phyloP scores from a whole-genome alignment of 2,329 filamentous ascomycete species.

The Trichoderma atroviride region DNA sequence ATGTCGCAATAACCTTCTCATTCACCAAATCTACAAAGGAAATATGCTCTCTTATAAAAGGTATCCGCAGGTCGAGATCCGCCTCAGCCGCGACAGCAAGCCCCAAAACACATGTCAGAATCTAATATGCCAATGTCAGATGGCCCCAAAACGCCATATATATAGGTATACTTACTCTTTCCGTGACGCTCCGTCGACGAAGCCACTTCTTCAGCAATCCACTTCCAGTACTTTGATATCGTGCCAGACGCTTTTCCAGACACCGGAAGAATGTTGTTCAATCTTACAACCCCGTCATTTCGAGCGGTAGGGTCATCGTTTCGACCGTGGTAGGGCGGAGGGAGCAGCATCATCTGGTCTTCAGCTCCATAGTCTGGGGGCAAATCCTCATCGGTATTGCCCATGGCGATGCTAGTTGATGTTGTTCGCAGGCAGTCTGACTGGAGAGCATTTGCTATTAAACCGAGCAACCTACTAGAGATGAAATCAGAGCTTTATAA shows the following conservation, averaged over 20 bases:
- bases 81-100: constrained; percentile 14
- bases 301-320: neutral
- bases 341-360: neutral
- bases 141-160: neutral
- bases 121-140: constrained; percentile 1
- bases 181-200: neutral
- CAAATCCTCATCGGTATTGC: neutral
- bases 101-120: constrained; percentile 16
- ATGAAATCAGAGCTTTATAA: neutral
- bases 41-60: neutral
- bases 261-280: neutral
- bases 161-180: neutral
- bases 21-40: neutral
- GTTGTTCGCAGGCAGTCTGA: neutral
- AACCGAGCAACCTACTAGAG: neutral
- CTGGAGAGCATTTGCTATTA: neutral
- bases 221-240: constrained; percentile 11
- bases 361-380: constrained; percentile 7
- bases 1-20: neutral
- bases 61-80: neutral
- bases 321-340: constrained; percentile 3
- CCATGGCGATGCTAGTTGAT: neutral
- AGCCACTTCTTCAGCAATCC: constrained; percentile 17
- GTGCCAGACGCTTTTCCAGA: neutral
- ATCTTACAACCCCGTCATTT: neutral